These are phyloP conservation scores for Usnea hakonensis DNA, from an alignment of 495 filamentous ascomycete species.

Conservation along the genomic window DNA sequence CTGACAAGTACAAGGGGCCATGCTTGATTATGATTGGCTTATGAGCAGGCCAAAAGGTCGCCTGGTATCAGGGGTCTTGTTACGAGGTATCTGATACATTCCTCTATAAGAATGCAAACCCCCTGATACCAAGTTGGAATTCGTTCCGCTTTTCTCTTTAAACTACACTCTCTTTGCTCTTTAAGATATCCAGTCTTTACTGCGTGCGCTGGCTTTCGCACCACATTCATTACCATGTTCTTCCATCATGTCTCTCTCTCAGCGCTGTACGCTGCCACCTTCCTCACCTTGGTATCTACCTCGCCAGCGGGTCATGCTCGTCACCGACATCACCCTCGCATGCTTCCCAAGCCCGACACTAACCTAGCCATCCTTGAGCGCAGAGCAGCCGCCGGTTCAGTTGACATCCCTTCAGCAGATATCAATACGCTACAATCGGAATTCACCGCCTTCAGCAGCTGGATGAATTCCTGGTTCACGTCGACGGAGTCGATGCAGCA, in stretches of 20 bases:
- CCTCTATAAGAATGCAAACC: constrained; percentile 15
- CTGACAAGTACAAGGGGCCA: neutral
- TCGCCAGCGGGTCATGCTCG: constrained; percentile 15
- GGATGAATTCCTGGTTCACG: constrained; percentile 20
- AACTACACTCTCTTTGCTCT: neutral
- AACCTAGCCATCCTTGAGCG: constrained; percentile 2
- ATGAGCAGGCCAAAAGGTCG: neutral
- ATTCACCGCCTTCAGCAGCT: constrained; percentile 17
- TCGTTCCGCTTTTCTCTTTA: neutral
- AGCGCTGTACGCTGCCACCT: constrained; percentile 10
- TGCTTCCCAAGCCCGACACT: constrained; percentile 4
- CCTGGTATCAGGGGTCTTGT: neutral
- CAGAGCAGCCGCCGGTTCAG: constrained; percentile 1
- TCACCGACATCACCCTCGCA: constrained; percentile 9
- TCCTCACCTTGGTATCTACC: constrained; percentile 12
- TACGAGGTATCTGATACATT: neutral
- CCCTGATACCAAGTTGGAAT: constrained; percentile 1
- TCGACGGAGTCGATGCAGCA: constrained; percentile 10
- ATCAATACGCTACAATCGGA: constrained; percentile 16
- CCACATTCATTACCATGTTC: constrained; percentile 16
- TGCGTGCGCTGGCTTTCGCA: constrained; percentile 19
- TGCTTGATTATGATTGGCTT: neutral
- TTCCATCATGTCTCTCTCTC: constrained; percentile 10
- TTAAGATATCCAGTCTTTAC: constrained; percentile 13
- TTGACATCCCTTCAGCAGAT: constrained; percentile 11